Base-by-base conservation (phyloP, 192 early-diverging fungal species). In the Coemansia sp. region DNA sequence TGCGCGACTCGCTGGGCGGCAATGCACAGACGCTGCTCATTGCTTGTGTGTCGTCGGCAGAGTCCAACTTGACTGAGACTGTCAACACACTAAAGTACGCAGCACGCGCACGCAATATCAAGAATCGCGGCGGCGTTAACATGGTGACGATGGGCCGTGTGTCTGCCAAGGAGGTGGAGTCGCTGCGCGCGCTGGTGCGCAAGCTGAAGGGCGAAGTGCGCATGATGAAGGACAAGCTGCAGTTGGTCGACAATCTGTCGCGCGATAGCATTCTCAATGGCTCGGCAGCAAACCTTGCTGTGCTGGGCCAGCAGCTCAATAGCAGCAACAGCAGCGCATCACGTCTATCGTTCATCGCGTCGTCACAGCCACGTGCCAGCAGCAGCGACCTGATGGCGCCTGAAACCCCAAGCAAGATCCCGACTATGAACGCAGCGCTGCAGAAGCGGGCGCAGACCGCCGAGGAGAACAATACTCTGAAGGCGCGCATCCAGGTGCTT, bases 41-140 rank as follows among this genome's bases (percentile, higher is more conserved):
- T 65, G 95, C 98, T 0, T 98, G 96, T 80, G 93, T 96, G 13
- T 90, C 90, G 64, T 90, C 94, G 0, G 93, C 91, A 19, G 94
- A 95, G 68, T 70, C 85, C 58, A 95, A 96, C 72, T 80, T 92
- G 51, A 86, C 85, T 10, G 98, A 99, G 77, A 96, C 95, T 6
- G 70, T 99, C 48, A 98, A 95, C 72, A 99, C 98, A 3, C 86
- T 99, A 43, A 91, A 92, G 72, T 99, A 98, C 70, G 98, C 98
- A 6, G 94, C 95, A 58, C 87, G 98, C 10, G 97, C 96, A 5
- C 85, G 98, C 64, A 97, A 96, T 69, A 99, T 99, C 81, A 90
- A 90, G 68, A 99, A 99, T 81, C 86, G 87, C 55, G 91, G 90
- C 32, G 88, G 87, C 41, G 88, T 96, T 65, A 97, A 83, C 67